phyloP scores from a whole-genome alignment of 441 rosid species.

The Hura crepitans region DNA sequence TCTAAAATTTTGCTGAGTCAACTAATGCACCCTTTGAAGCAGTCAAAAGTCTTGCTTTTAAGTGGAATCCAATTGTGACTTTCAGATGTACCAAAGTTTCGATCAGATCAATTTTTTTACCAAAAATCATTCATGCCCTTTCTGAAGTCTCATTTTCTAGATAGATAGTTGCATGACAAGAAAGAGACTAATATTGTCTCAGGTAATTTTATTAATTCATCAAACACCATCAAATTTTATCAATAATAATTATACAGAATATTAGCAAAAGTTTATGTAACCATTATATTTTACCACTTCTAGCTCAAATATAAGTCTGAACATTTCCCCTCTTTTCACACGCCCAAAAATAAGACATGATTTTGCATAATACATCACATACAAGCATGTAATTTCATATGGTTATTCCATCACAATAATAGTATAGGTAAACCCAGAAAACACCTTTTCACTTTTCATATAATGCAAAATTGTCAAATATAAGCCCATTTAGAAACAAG shows the following conservation, averaged over 20 bases:
- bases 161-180: neutral
- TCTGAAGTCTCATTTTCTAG: neutral
- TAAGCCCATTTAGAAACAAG: neutral
- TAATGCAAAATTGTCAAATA: neutral
- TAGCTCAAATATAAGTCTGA: neutral
- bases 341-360: too few species aligned
- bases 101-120: neutral
- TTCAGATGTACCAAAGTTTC: neutral
- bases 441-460: neutral
- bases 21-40: too few species aligned
- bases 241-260: neutral
- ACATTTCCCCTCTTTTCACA: neutral
- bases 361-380: neutral
- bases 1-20: neutral
- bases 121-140: neutral
- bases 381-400: neutral
- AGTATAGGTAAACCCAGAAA: neutral
- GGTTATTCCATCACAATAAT: neutral
- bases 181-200: neutral
- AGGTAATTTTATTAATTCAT: neutral
- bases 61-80: neutral
- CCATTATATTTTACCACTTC: neutral
- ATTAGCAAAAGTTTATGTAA: neutral
- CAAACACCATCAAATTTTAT: neutral
- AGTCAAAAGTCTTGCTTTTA: too few species aligned